Evolutionary conservation across 116 monocot genomes (phyloP).

Genomic region (Dioscorea cayenensis): DNA sequence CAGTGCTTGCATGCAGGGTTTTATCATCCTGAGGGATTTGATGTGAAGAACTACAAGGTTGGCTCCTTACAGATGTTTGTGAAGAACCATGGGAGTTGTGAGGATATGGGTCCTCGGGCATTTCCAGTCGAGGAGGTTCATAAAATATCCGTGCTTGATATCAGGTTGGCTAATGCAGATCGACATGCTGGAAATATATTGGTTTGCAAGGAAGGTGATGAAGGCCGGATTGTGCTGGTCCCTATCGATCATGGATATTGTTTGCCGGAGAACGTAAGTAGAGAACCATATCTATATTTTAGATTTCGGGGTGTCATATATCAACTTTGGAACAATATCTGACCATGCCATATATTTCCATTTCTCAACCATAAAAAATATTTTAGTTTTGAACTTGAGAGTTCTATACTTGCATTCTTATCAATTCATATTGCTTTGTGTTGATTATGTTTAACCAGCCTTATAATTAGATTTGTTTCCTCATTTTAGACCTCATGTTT

Average conservation of each 20-base stretch:
- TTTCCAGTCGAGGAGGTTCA: constrained; percentile 84
- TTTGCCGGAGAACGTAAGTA: constrained; percentile 80
- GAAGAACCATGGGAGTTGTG: constrained; percentile 69
- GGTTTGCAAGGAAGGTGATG: constrained; percentile 32
- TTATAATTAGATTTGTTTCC: background rate
- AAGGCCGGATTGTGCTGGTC: constrained; percentile 36
- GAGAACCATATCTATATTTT: background rate
- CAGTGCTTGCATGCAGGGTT: constrained; percentile 52
- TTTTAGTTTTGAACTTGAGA: background rate
- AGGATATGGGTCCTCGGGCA: constrained; percentile 73
- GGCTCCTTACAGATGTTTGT: constrained; percentile 92
- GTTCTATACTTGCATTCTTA: background rate
- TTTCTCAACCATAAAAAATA: no score
- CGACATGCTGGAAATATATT: constrained; percentile 89
- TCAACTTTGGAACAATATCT: background rate
- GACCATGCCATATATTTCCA: no score
- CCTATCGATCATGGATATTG: constrained; percentile 97
- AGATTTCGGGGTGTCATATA: background rate
- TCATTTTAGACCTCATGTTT: background rate
- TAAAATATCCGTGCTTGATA: constrained; percentile 84
- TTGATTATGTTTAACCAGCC: background rate
- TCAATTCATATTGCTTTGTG: background rate
- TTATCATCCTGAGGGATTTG: constrained; percentile 39
- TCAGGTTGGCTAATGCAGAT: constrained; percentile 91
- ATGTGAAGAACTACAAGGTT: constrained; percentile 30